These are phyloP conservation scores for Talaromyces albobiverticillius DNA, from an alignment of 2,329 filamentous ascomycete species.

Conservation along the genomic window DNA sequence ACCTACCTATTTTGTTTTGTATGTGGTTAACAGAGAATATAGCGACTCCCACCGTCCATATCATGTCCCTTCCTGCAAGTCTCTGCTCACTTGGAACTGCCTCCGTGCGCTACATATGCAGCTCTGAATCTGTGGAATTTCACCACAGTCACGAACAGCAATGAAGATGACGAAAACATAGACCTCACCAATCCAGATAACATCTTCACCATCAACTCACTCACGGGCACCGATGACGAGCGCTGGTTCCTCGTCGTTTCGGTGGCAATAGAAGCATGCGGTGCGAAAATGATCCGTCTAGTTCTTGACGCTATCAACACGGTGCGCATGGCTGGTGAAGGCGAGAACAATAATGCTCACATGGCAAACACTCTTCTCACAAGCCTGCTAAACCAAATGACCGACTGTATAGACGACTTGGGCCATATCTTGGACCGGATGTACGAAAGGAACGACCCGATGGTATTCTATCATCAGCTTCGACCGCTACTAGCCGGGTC, in stretches of 20 bases:
- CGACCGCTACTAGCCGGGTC: slow-evolving; percentile 52
- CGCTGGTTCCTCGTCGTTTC: slow-evolving; percentile 53
- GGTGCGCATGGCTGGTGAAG: slow-evolving; percentile 31
- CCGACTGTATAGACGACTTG: slow-evolving; percentile 42
- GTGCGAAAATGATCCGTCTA: slow-evolving; percentile 43
- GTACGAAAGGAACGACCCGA: slow-evolving; percentile 49
- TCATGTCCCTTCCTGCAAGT: slow-evolving; percentile 36
- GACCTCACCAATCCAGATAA: slow-evolving; percentile 38
- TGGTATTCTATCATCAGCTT: slow-evolving; percentile 53
- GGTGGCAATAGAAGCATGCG: slow-evolving; percentile 52
- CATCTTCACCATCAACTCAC: slow-evolving; percentile 31
- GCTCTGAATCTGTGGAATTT: slow-evolving; percentile 41
- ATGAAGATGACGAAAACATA: neutral
- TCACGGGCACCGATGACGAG: slow-evolving; percentile 40
- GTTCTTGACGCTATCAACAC: slow-evolving; percentile 50
- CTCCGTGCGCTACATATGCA: slow-evolving; percentile 44
- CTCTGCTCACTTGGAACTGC: slow-evolving; percentile 34
- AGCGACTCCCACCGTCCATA: slow-evolving; percentile 37
- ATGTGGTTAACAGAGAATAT: neutral
- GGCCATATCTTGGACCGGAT: slow-evolving; percentile 46
- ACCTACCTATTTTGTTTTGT: neutral
- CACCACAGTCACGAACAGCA: slow-evolving; percentile 15
- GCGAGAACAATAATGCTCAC: slow-evolving; percentile 8
- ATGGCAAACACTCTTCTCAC: slow-evolving; percentile 25
- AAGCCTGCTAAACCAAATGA: slow-evolving; percentile 39